Evolutionary conservation across 1,284 basidiomycete species (phyloP), one percentile per base, ranked within the genome.

Genomic region (Singerocomus rubriflavus): DNA sequence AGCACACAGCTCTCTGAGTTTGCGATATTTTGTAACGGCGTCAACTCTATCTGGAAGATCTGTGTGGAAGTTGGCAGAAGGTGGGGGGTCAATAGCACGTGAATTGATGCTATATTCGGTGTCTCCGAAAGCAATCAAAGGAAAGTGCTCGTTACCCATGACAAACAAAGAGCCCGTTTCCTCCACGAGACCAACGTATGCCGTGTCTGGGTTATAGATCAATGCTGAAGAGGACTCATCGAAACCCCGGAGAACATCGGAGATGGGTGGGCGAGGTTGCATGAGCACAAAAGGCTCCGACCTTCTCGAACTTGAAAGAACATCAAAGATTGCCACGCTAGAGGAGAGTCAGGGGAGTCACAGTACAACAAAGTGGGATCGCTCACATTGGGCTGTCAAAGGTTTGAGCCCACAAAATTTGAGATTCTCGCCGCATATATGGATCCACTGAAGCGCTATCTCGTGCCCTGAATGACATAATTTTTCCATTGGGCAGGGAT

Each of bases 291-390:
- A 81, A 1, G 90, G 83, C 32, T 79, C 75, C 42, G 73, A 69
- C 1, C 75, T 72, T 30, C 64, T 63, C 36, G 77, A 66, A 46
- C 71, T 72, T 39, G 66, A 71, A 5, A 91, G 74, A 32, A 92
- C 79, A 62, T 93, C 91, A 59, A 92, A 91, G 17, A 90, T 75
- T 8, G 88, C 87, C 27, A 91, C 88, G 51, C 85, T 90, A 52
- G 4, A 50, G 27, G 36, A n/a, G 44, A 37, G 8, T 14, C 21
- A 43, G 9, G 25, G 29, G 2, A 32, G 44, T 50, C n/a, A 17
- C n/a, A 34, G 41, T 32, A 27, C 13, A 27, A 11, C 17, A 36
- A 38, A 41, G 44, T 44, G 10, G 26, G 12, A 42, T 8, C 14
- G 4, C 54, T 51, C 43, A 69, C 64, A 66, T 44, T 35, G 64